Base-by-base conservation (phyloP, 2,329 filamentous ascomycete species). In the Thielaviopsis populi region DNA sequence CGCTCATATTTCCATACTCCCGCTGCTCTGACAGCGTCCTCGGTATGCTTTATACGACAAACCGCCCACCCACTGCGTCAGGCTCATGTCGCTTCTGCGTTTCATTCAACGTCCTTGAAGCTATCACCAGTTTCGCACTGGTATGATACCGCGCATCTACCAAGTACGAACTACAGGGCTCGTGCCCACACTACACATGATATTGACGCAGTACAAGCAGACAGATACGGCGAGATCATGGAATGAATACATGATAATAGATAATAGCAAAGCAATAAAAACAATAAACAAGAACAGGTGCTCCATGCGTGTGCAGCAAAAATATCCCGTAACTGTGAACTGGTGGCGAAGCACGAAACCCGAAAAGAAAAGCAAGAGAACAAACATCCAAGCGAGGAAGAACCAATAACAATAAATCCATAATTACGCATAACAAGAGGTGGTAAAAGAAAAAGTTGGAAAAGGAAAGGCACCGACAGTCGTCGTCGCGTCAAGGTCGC, bases 361-460 rank as follows among this genome's bases (percentile, higher is more conserved):
- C 22, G 15, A 42, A 27, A 24, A 43, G 19, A 19, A 59, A 11
- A 40, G 42, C 22, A 62, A 62, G 10, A 19, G n/a, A 27, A 41
- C 53, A 59, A 30, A 41, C 33, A 62, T 19, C 46, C 19, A n/a
- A n/a, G n/a, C 10, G 62, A 54, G 37, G 53, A 63, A 37, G 24
- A 62, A 46, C 10, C 22, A 48, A 59, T 4, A 59, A 59, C 58
- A 24, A 27, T 30, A 27, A 60, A 61, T 40, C 42, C n/a, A 37
- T 61, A 15, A 61, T 27, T 24, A 27, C 53, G 59, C 59, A 61
- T 30, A 61, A 61, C 24, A 61, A 33, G 50, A 30, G 53, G 27
- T n/a, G 19, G 17, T 46, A 61, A 61, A 17, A 61, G 13, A 48
- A 13, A 48, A 30, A 40, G 17, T 46, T 48, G 48, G 27, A 61